Evolutionary conservation across 2,329 filamentous ascomycete species (phyloP), one percentile per base, ranked within the genome.

Genomic region (Proliferodiscus dingleyae): DNA sequence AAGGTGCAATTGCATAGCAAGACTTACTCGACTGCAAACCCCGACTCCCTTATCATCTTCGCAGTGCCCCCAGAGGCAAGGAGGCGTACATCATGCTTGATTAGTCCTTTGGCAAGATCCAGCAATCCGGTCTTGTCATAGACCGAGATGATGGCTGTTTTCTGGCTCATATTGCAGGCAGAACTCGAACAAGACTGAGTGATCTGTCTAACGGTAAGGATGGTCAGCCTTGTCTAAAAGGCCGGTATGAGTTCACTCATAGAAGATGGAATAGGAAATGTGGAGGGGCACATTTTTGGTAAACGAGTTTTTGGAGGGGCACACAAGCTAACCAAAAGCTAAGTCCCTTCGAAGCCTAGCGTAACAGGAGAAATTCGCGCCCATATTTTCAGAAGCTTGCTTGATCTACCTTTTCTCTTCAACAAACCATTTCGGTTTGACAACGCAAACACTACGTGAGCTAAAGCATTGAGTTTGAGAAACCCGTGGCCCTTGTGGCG

Each of bases 101-200:
- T 79, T 41, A 96, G 80, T 60, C 89, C 89, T 71, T 95, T 95
- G 61, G 89, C 89, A 59, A 96, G 77, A 70, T 96, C 90, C 57
- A 96, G 73, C 57, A 95, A 80, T 50, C 90, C 93, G 46, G 91
- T 97, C 83, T 98, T 98, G 78, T 98, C 89, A 67, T 93, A 97
- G 74, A 97, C 93, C 56, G 91, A 97, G 66, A 98, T 78, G 65
- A 98, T 97, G 57, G 93, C 93, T 75, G 56, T 58, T 44, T 57
- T 60, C 28, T 48, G 49, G 26, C 36, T 43, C 22, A 58, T 56
- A 34, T 53, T 58, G 43, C 23, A 21, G n/a, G 18, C 16, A 24
- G 19, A n/a, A n/a, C n/a, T n/a, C n/a, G n/a, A n/a, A n/a, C n/a
- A n/a, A n/a, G n/a, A n/a, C n/a, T n/a, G n/a, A n/a, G n/a, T n/a